Percentiles rank a stretch among this genome's conserved stretches.
phyloP scores from a whole-genome alignment of 1,284 basidiomycete genomes.

The Ganoderma multipileum region DNA sequence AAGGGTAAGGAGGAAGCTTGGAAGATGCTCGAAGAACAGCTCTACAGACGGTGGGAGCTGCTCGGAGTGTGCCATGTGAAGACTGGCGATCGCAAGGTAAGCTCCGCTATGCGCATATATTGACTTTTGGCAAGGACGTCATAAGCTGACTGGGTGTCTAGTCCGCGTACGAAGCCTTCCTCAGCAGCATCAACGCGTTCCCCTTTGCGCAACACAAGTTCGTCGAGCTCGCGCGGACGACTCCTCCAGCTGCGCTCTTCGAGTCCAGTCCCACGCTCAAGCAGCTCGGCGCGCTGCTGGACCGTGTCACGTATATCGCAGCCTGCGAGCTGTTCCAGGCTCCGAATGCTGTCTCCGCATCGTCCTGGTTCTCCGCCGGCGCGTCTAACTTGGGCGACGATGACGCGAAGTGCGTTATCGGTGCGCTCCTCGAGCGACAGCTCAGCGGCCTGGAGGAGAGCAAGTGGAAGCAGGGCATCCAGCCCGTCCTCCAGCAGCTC shows the following conservation, averaged over 20 bases:
- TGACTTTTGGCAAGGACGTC: not conserved
- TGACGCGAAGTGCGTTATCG: slow-evolving; percentile 44
- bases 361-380: slow-evolving; percentile 17
- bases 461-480: slow-evolving; percentile 61
- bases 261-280: slow-evolving; percentile 48
- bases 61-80: slow-evolving; percentile 78
- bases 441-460: slow-evolving; percentile 57
- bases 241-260: slow-evolving; percentile 44
- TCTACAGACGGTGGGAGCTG: slow-evolving; percentile 80
- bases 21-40: slow-evolving; percentile 64
- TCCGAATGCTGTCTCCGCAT: slow-evolving; percentile 49
- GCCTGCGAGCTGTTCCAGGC: slow-evolving; percentile 66
- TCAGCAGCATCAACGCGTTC: slow-evolving; percentile 58
- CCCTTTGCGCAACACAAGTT: slow-evolving; percentile 53
- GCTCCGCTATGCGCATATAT: slow-evolving; percentile 23
- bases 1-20: slow-evolving; percentile 56
- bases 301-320: slow-evolving; percentile 69
- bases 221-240: slow-evolving; percentile 40
- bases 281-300: slow-evolving; percentile 64
- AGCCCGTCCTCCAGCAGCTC: slow-evolving; percentile 40
- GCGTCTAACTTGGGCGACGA: slow-evolving; percentile 4
- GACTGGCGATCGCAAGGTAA: slow-evolving; percentile 72
- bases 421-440: slow-evolving; percentile 68
- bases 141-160: slow-evolving; percentile 35
- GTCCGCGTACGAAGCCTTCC: slow-evolving; percentile 68